Evolutionary conservation across 2,329 filamentous ascomycete species (phyloP), one percentile per base, ranked within the genome.

Genomic region (Aspergillus pseudoviridinutans): DNA sequence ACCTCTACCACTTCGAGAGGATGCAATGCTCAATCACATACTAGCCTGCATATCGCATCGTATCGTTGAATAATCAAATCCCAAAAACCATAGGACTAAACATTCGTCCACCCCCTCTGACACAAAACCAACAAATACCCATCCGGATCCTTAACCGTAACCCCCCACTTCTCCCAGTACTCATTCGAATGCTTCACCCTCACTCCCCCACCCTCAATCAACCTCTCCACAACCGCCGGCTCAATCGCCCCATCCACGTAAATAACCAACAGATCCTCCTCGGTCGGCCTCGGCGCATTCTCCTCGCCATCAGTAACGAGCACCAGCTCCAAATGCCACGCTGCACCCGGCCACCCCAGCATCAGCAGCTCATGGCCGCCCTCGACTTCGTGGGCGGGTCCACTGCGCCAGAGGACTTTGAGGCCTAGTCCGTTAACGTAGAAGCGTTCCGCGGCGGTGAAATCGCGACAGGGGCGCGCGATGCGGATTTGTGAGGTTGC

Each of bases 301-400:
- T 8, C 42, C 3, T 20, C 20, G 2, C 58, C 49, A 32, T 74
- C 65, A 70, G 80, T 75, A 0, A 76, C 78, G 56, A 80, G 75
- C 0, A 76, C 79, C 56, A 80, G 77, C 61, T 80, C 78, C 20
- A 80, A 70, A 58, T 80, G 78, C 61, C 77, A 79, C 0, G 68
- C 68, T 3, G 69, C 69, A 7, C 59, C 62, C 5, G 66, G 65
- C 56, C 75, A 71, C 17, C 77, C 77, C 8, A 80, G 68, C 73
- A 79, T 76, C 9, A 78, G 12, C 74, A 77, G 60, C 75, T 73
- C 54, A 77, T 79, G 7, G 70, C 59, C 64, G 20, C 62, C 64
- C 24, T 59, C 76, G 50, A 46, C 42, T 3, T 24, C 42, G 10
- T 46, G 42, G 3, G 42, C 42, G 9, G 42, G 42, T 9, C 42